Percentiles rank a stretch among this genome's conserved stretches.
Conservation (phyloP, 805 yeast genomes). For the Kodamaea restingae region DNA sequence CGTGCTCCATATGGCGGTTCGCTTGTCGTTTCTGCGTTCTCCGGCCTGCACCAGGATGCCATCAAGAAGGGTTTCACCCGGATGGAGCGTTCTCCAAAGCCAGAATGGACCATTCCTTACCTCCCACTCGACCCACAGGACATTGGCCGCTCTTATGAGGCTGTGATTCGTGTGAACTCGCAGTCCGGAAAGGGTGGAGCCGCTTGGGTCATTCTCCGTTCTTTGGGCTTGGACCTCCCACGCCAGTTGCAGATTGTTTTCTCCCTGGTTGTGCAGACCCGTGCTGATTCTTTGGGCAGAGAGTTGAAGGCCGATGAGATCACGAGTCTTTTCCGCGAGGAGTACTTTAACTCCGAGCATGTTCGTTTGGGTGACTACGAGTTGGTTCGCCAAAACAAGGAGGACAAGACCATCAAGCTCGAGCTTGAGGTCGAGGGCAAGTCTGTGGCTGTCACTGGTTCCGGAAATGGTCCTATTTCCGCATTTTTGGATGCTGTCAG, state of each 20-base stretch:
- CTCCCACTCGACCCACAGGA: conserved; percentile 79
- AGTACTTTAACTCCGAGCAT: conserved; percentile 38
- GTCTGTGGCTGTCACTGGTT: conserved; percentile 40
- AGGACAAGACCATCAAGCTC: conserved; percentile 20
- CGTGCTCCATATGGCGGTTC: conserved; percentile 83
- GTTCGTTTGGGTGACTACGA: conserved; percentile 22
- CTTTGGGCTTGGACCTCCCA: conserved; percentile 71
- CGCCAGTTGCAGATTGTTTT: conserved; percentile 66
- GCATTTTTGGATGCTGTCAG: conserved; percentile 65
- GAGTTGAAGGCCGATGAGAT: conserved; percentile 69
- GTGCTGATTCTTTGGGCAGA: conserved; percentile 63
- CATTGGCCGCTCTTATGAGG: conserved; percentile 77
- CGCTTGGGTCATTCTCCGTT: conserved; percentile 72
- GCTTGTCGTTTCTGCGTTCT: conserved; percentile 73
- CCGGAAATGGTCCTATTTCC: conserved; percentile 79
- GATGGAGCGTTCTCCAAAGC: conserved; percentile 19
- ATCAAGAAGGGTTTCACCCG: conserved; percentile 63
- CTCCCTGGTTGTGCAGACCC: conserved; percentile 58
- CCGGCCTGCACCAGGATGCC: conserved; percentile 72
- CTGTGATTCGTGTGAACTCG: conserved; percentile 77
- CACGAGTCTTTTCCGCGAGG: conserved; percentile 48
- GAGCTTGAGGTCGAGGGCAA: conserved; percentile 14
- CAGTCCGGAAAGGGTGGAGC: conserved; percentile 91
- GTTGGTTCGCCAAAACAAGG: conserved; percentile 17
- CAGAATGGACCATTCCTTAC: conserved; percentile 66